Base-by-base conservation (phyloP, 1,284 basidiomycete species). In the Rhizopogon parksii region DNA sequence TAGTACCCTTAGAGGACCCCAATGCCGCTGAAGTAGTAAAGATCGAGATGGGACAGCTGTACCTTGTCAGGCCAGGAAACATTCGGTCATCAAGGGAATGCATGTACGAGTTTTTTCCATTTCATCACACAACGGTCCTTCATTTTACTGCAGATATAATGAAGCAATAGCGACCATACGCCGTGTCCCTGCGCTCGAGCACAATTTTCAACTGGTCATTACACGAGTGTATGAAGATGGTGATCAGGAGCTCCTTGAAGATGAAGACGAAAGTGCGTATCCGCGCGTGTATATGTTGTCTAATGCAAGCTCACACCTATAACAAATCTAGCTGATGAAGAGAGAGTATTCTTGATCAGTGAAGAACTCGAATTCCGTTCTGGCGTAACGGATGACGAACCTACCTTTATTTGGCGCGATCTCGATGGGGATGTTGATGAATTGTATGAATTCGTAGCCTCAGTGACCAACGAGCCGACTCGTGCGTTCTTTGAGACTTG, bases 111-210 rank as follows among this genome's bases (percentile, higher is more conserved):
- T 25, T 37, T 2, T 40, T 36, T 40, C 21, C 7, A 6, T 36
- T 39, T 52, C 45, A 25, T 24, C 46, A 46, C 21, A 48, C 43
- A n/a, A 43, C 25, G 36, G 14, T 45, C 58, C 15, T 53, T 36
- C 53, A 24, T 30, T 40, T 43, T 40, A 50, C 48, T 48, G 21
- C 65, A 96, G 93, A 62, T 99, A 93, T 71, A 92, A 93, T 60
- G 93, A 96, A 62, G 95, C 95, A 6, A 93, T 96, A 70, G 88
- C 90, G 9, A 95, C 94, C 17, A 89, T 99, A 62, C 85, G 96
- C 53, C 83, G 95, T 72, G 79, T 86, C 43, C 79, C 85, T 14
- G 80, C 88, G 0, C 70, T 91, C 49, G 91, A 94, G 50, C 88
- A 87, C 71, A 85, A 95, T 64, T 99, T 95, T 65, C 89, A 98